A percentile compares a stretch with the other conserved stretches of the same genome.
phyloP scores from a whole-genome alignment of 1,139 yeast genomes.

The Candida sanyaensis region DNA sequence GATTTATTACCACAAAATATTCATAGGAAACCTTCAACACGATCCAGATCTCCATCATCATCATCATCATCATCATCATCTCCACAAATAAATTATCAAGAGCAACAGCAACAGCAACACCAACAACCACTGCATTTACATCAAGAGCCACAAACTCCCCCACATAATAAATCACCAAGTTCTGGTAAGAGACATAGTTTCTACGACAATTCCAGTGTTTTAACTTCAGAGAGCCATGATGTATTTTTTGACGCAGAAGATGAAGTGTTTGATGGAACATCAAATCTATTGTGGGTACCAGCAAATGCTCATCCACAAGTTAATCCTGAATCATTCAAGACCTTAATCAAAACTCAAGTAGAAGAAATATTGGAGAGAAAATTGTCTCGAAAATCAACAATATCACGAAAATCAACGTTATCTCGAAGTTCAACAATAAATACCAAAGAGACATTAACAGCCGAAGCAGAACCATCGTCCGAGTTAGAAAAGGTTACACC shows the following conservation, averaged over 20 bases:
- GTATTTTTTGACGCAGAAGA: constrained; percentile 30
- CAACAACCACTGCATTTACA: constrained; percentile 3
- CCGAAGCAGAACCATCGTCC: background rate
- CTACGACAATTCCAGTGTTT: constrained; percentile 11
- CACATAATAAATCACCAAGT: constrained; percentile 9
- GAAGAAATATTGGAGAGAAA: constrained; percentile 63
- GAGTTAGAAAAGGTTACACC: constrained; percentile 4
- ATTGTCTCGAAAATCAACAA: constrained; percentile 21
- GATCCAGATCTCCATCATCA: constrained; percentile 2
- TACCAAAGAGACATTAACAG: background rate
- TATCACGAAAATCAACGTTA: constrained; percentile 36
- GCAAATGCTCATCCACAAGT: constrained; percentile 92
- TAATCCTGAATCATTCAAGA: constrained; percentile 87
- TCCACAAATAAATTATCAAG: constrained; percentile 4
- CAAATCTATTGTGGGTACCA: constrained; percentile 79
- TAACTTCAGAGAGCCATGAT: constrained; percentile 18
- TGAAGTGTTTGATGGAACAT: constrained; percentile 25
- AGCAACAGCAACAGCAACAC: too few species aligned
- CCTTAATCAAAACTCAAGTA: constrained; percentile 77
- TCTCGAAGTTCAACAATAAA: constrained; percentile 14
- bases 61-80: constrained; percentile 7
- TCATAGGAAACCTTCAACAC: constrained; percentile 3
- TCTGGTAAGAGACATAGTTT: constrained; percentile 7
- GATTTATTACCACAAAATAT: constrained; percentile 10
- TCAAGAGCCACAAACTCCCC: constrained; percentile 7